These are phyloP conservation scores for Blastocystis sp. DNA, from an alignment of 352 stramenopile species.

Conservation along the genomic window DNA sequence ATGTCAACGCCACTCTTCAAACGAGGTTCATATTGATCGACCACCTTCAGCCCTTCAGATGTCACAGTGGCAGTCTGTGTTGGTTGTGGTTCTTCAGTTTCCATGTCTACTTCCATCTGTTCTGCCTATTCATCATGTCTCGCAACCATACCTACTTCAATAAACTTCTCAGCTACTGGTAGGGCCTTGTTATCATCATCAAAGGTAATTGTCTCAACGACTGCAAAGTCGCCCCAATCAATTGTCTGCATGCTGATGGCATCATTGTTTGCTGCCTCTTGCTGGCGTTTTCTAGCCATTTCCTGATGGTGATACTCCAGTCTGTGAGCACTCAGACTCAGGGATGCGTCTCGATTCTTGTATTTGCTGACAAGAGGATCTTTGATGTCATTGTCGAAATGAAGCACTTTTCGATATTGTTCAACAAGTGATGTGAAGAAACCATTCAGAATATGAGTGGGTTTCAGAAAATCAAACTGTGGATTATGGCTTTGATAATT, in stretches of 20 bases:
- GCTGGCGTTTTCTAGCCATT: conserved; percentile 71
- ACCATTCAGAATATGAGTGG: conserved; percentile 86
- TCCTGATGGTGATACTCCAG: conserved; percentile 72
- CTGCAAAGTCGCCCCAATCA: conserved; percentile 98
- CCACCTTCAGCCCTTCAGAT: conserved; percentile 61
- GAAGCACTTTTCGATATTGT: conserved; percentile 82
- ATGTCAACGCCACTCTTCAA: conserved; percentile 65
- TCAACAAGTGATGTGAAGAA: conserved; percentile 96
- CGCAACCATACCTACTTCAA: conserved; percentile 57
- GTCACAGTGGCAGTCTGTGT: background rate
- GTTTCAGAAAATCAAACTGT: conserved; percentile 91
- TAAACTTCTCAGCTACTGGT: conserved; percentile 62
- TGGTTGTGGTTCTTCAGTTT: conserved; percentile 63
- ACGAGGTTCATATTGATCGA: conserved; percentile 64
- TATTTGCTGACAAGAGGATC: conserved; percentile 62
- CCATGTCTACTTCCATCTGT: conserved; percentile 64
- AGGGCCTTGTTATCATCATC: conserved; percentile 74
- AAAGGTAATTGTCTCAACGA: conserved; percentile 96
- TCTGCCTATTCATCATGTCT: conserved; percentile 15
- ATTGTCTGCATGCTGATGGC: conserved; percentile 69
- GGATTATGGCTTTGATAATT: conserved; percentile 90
- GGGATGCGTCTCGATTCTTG: conserved; percentile 18
- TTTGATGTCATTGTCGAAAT: conserved; percentile 67
- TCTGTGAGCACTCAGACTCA: conserved; percentile 67
- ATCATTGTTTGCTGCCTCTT: conserved; percentile 66